Conservation (phyloP, 1,284 basidiomycete genomes). For the Ceratobasidium sp. region DNA sequence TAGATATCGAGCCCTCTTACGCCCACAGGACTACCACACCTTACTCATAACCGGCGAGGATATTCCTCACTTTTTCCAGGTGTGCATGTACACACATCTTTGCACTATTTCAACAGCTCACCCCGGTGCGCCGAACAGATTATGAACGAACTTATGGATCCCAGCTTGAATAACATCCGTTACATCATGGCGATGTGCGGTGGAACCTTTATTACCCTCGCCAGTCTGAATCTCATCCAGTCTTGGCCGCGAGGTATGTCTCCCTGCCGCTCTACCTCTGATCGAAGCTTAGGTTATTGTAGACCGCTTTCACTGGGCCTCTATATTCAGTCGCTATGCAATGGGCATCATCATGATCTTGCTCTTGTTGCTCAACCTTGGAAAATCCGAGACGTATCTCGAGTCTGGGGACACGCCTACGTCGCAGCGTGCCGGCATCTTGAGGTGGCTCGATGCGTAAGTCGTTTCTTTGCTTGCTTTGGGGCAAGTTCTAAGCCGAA, state of each 20-base stretch:
- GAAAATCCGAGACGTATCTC: neutral
- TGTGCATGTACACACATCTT: neutral
- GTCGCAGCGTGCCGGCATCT: neutral
- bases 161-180: slow-evolving; percentile 16
- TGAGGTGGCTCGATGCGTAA: slow-evolving; percentile 23
- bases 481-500: too few relatives aligned
- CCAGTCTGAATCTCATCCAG: slow-evolving; percentile 37
- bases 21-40: neutral
- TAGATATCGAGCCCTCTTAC: too few relatives aligned
- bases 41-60: neutral
- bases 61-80: neutral
- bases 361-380: slow-evolving; percentile 23
- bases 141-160: neutral
- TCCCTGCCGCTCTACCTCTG: too few relatives aligned
- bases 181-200: slow-evolving; percentile 40
- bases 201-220: slow-evolving; percentile 23
- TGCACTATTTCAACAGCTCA: too few relatives aligned
- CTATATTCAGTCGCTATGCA: slow-evolving; percentile 27
- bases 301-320: slow-evolving; percentile 41
- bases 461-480: neutral
- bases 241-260: slow-evolving; percentile 35
- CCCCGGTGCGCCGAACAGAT: neutral
- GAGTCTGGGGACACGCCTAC: neutral
- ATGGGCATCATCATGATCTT: slow-evolving; percentile 26
- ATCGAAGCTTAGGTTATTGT: neutral